Conservation (phyloP, 208 protist species). For the Crithidia acanthocephali region DNA sequence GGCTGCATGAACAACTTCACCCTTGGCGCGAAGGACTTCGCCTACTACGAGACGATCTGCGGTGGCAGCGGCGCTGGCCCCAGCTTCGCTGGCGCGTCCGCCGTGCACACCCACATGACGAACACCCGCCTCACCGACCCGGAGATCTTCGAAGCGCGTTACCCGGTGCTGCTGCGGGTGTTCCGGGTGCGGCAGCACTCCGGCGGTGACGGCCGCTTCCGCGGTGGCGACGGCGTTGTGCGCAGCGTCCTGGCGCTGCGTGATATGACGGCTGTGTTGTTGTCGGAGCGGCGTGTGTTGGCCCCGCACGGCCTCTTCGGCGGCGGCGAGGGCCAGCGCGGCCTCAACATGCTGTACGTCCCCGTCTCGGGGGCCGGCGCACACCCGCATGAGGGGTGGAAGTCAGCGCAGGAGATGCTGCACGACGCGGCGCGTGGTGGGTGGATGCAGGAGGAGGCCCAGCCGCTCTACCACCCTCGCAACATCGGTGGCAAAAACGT, state of each 20-base stretch:
- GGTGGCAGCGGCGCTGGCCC: constrained; percentile 94
- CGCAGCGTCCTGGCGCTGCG: constrained; percentile 90
- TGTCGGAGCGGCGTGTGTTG: constrained; percentile 92
- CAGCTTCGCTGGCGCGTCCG: constrained; percentile 77
- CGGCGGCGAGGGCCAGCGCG: constrained; percentile 72
- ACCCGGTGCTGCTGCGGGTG: constrained; percentile 90
- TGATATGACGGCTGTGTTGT: constrained; percentile 80
- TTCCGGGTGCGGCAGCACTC: constrained; percentile 86
- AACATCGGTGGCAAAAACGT: constrained; percentile 77
- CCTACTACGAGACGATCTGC: constrained; percentile 97
- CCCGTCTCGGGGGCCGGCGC: constrained; percentile 18
- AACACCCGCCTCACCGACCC: constrained; percentile 97
- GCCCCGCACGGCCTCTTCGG: constrained; percentile 85
- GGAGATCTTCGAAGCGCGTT: constrained; percentile 93
- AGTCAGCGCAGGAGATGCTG: constrained; percentile 45
- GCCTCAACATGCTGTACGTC: constrained; percentile 67
- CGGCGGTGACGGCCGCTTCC: constrained; percentile 80
- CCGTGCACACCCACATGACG: constrained; percentile 98
- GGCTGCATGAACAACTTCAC: constrained; percentile 97
- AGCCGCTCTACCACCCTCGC: constrained; percentile 42
- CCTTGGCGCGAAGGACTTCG: constrained; percentile 90
- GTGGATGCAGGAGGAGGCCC: constrained; percentile 45
- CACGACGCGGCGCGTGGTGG: constrained; percentile 43
- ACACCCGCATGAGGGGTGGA: constrained; percentile 20
- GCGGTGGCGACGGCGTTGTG: constrained; percentile 93